Evolutionary conservation across 2,329 filamentous ascomycete genomes (phyloP).

Genomic region (Basipetospora chlamydospora): DNA sequence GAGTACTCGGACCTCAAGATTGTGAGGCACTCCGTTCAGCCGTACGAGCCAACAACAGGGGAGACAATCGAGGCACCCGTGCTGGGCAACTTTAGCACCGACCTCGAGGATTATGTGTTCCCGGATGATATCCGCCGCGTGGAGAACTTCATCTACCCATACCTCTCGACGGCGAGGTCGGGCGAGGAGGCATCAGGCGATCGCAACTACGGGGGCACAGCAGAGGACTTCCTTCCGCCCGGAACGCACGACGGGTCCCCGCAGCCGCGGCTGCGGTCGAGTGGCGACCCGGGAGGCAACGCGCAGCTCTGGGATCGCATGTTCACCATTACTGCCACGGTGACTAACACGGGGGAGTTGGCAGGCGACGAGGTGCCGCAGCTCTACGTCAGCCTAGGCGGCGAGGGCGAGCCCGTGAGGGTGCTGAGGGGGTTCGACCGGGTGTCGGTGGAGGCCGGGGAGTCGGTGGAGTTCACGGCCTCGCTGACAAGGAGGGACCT

Average conservation of each 20-base stretch:
- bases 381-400: constrained; percentile 69
- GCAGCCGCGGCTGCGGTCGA: constrained; percentile 37
- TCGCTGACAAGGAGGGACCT: constrained; percentile 66
- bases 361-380: constrained; percentile 60
- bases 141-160: constrained; percentile 53
- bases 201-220: constrained; percentile 42
- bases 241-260: constrained; percentile 38
- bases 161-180: constrained; percentile 50
- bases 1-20: constrained; percentile 55
- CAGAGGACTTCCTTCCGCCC: constrained; percentile 44
- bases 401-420: constrained; percentile 50
- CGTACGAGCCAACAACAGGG: constrained; percentile 47
- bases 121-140: constrained; percentile 40
- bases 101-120: constrained; percentile 53
- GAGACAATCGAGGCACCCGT: constrained; percentile 47
- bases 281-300: constrained; percentile 48
- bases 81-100: constrained; percentile 48
- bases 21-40: constrained; percentile 27
- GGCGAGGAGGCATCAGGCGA: constrained; percentile 39
- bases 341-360: constrained; percentile 55
- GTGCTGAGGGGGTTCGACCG: constrained; percentile 72
- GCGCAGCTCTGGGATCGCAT: constrained; percentile 51
- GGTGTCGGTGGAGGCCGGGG: constrained; percentile 53
- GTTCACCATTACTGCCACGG: constrained; percentile 50
- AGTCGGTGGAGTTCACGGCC: constrained; percentile 49